Conservation (phyloP, 1,284 basidiomycete genomes). For the Ustilago bromivora region DNA sequence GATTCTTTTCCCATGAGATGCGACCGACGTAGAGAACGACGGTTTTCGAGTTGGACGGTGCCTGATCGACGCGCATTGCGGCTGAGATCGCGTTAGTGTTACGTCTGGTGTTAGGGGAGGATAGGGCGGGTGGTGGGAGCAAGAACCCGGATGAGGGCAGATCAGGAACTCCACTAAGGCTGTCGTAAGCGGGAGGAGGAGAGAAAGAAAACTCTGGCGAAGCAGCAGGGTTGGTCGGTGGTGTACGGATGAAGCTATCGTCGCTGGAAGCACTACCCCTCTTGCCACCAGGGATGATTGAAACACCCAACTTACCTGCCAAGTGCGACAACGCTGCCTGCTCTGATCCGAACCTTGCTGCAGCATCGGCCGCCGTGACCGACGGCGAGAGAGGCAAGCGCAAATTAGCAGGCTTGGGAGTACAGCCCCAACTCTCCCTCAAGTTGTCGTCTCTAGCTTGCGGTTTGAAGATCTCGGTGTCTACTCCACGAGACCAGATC, state of each 20-base stretch:
- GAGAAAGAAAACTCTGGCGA: slow-evolving; percentile 63
- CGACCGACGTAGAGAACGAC: slow-evolving; percentile 71
- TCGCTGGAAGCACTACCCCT: slow-evolving; percentile 9
- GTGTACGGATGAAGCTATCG: slow-evolving; percentile 70
- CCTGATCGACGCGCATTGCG: slow-evolving; percentile 24
- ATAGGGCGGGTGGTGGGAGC: slow-evolving; percentile 56
- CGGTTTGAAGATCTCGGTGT: slow-evolving; percentile 64
- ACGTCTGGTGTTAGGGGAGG: slow-evolving; percentile 13
- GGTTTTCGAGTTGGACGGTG: slow-evolving; percentile 54
- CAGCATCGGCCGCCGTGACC: slow-evolving; percentile 42
- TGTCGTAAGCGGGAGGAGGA: slow-evolving; percentile 66
- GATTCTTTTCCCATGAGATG: slow-evolving; percentile 75
- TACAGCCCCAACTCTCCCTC: slow-evolving; percentile 72
- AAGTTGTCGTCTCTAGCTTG: slow-evolving; percentile 71
- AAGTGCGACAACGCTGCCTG: slow-evolving; percentile 45
- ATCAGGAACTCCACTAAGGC: slow-evolving; percentile 58
- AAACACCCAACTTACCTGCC: slow-evolving; percentile 52
- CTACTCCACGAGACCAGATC: slow-evolving; percentile 73
- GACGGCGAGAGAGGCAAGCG: slow-evolving; percentile 64
- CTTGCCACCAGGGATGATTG: slow-evolving; percentile 13
- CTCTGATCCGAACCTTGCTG: slow-evolving; percentile 33
- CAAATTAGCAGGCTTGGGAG: slow-evolving; percentile 58
- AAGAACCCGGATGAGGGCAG: slow-evolving; percentile 47
- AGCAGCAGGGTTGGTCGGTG: slow-evolving; percentile 59
- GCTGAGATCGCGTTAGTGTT: slow-evolving; percentile 10